Conservation (phyloP, 768 basidiomycete genomes). For the Suillus cothurnatus region DNA sequence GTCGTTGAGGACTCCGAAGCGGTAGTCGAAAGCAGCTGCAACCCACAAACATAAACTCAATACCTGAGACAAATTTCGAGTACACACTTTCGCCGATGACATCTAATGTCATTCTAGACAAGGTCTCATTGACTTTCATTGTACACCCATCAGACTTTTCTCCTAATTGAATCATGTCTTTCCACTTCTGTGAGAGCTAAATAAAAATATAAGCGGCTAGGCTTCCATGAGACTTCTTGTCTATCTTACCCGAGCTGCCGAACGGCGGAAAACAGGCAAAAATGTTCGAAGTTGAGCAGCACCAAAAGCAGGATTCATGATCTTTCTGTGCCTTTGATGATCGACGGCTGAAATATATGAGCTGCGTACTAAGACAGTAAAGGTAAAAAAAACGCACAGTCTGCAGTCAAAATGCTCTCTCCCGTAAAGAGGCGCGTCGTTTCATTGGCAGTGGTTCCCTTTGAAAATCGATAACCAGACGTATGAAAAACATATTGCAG, state of each 20-base stretch:
- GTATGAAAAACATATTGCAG: conserved; percentile 32
- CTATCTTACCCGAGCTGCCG: conserved; percentile 20
- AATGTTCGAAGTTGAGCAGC: conserved; percentile 27
- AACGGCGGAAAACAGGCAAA: conserved; percentile 26
- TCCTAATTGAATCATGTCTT: conserved; percentile 19
- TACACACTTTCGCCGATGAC: conserved; percentile 31
- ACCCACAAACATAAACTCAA: neutral
- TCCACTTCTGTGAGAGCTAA: conserved; percentile 26
- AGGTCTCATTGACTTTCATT: conserved; percentile 23
- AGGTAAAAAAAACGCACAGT: conserved; percentile 16
- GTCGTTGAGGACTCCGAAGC: conserved; percentile 22
- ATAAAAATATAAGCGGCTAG: neutral
- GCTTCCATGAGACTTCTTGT: neutral
- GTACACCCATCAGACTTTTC: conserved; percentile 10
- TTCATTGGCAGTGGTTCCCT: conserved; percentile 14
- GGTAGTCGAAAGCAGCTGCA: conserved; percentile 27
- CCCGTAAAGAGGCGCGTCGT: conserved; percentile 24
- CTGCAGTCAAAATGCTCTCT: conserved; percentile 20
- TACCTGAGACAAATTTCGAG: neutral
- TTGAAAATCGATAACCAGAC: conserved; percentile 30
- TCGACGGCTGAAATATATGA: conserved; percentile 15
- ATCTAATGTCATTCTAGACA: conserved; percentile 29
- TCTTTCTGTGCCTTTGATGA: conserved; percentile 32
- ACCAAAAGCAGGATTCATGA: conserved; percentile 32
- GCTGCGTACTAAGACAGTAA: neutral